Evolutionary conservation across 352 stramenopile genomes (phyloP), one percentile per base, ranked within the genome.

Genomic region (Phytophthora ramorum): DNA sequence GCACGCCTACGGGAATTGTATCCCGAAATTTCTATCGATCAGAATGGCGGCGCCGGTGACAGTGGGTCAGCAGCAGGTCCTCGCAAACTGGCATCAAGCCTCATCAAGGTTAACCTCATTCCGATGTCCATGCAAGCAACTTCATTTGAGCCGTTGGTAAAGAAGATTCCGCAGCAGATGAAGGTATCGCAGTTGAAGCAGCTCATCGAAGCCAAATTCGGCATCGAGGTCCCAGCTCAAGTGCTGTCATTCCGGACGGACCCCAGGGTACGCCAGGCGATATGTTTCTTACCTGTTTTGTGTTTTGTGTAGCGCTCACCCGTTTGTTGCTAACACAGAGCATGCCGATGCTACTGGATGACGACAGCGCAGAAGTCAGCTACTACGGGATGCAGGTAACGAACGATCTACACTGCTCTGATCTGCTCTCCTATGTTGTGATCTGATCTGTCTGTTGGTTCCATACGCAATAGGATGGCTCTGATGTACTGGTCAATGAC

Each of bases 311-410:
- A 10, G 32, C 49, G 14, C 30, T 54, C 16, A 32, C 16, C 9
- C 57, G 26, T 52, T 9, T 59, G 12, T 49, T 53, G n/a, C 13
- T 50, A 13, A n/a, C 9, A 41, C 50, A 94, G 86, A 90, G 75
- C 51, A 85, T 94, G 63, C 81, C 86, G 1, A 65, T 81, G 38
- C 66, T 81, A 4, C 63, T 94, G 14, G 86, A 94, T 49, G 85
- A 92, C 44, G 85, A 94, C 52, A 82, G 58, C 24, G 73, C 76
- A 19, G 85, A 94, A 60, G 63, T 94, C 2, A 78, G 74, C 40
- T 92, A 91, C 75, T 91, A 85, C 44, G 85, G 85, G 7, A 71
- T 94, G 6, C 83, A 92, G 83, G 83, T 90, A 67, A n/a, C 17
- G 62, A 22, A 20, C 13, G 34, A 40, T 12, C 12, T 32, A 10